Conservation (phyloP, 2,329 filamentous ascomycete species). For the Arachnomyces sp. region DNA sequence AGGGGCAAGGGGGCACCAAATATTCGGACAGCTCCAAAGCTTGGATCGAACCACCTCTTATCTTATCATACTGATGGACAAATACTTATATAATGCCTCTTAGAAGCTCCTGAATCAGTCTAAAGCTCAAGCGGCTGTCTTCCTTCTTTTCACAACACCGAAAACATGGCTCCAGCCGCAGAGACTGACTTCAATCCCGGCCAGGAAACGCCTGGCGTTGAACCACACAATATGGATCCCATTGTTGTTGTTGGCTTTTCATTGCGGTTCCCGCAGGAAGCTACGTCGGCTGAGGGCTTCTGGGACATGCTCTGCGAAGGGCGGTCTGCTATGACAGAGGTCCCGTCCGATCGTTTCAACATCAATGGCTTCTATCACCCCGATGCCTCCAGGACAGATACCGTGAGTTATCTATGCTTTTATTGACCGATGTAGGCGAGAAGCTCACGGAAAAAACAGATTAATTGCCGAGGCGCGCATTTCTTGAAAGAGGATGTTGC, state of each 20-base stretch:
- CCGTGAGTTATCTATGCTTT: background rate
- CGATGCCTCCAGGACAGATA: slow-evolving; percentile 12
- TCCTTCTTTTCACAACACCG: no score
- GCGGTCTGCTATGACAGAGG: slow-evolving; percentile 13
- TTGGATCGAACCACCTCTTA: no score
- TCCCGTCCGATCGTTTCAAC: slow-evolving; percentile 19
- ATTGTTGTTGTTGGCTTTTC: slow-evolving; percentile 18
- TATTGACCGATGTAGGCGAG: background rate
- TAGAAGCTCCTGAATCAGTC: no score
- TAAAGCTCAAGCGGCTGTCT: no score
- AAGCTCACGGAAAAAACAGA: background rate
- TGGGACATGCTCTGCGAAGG: slow-evolving; percentile 17
- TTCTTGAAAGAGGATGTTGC: slow-evolving; percentile 12
- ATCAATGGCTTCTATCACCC: slow-evolving; percentile 17
- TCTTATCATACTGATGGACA: no score
- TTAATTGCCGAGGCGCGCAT: slow-evolving; percentile 2
- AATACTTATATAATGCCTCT: no score
- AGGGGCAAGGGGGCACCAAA: no score
- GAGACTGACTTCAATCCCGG: no score
- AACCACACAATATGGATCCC: slow-evolving; percentile 4
- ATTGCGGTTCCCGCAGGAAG: slow-evolving; percentile 15
- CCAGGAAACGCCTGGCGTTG: no score
- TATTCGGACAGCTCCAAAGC: no score
- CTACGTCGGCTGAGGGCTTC: slow-evolving; percentile 12
- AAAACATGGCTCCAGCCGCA: no score